Conservation (phyloP, 192 early-diverging fungal genomes). For the Funneliformis mosseae region DNA sequence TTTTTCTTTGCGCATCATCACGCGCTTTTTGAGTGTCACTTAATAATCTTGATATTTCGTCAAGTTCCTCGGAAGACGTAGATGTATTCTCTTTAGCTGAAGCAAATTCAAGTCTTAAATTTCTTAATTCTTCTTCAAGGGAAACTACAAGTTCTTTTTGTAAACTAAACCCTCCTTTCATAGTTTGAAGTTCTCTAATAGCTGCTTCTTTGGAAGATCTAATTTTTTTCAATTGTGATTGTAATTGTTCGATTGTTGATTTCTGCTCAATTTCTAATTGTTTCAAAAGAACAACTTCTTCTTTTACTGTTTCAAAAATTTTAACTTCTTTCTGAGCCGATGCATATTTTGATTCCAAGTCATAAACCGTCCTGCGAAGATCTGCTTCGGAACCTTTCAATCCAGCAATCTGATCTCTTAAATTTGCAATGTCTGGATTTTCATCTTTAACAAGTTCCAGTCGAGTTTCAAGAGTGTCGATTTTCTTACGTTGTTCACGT, state of each 20-base stretch:
- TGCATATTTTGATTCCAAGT: constrained; percentile 8
- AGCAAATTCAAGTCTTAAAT: constrained; percentile 9
- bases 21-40: constrained; percentile 11
- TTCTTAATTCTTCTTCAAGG: constrained; percentile 18
- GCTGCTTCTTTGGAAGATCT: constrained; percentile 10
- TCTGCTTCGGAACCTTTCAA: constrained; percentile 19
- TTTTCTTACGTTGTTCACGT: constrained; percentile 23
- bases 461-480: constrained; percentile 5
- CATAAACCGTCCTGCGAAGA: constrained; percentile 6
- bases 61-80: constrained; percentile 5
- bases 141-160: constrained; percentile 26
- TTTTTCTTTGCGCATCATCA: constrained; percentile 14
- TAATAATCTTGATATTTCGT: constrained; percentile 15
- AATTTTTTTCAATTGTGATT: constrained; percentile 18
- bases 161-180: constrained; percentile 15
- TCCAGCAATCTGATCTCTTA: constrained; percentile 17
- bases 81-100: background rate
- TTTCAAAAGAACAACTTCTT: constrained; percentile 9
- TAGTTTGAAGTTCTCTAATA: constrained; percentile 21
- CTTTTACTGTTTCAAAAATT: constrained; percentile 19
- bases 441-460: constrained; percentile 16
- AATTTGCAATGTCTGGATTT: constrained; percentile 6
- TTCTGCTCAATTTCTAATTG: constrained; percentile 1
- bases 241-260: constrained; percentile 18
- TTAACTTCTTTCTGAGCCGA: constrained; percentile 18